Conservation (phyloP, 768 basidiomycete genomes). For the Naganishia kalamii region DNA sequence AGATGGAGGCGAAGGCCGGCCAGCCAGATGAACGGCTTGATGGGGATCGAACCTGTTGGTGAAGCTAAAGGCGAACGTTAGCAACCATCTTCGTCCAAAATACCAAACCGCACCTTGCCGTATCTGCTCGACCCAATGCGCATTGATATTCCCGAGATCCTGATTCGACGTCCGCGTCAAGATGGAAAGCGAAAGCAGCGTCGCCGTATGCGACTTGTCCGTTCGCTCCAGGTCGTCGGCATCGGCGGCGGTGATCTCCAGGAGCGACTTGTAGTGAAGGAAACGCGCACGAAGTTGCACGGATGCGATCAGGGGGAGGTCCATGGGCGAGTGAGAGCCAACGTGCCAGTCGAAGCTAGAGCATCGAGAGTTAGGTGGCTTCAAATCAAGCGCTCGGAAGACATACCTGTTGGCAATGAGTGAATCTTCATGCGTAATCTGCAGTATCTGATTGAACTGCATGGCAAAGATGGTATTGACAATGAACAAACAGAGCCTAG, state of each 20-base stretch:
- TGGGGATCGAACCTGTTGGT: constrained; percentile 3
- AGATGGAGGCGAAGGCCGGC: constrained; percentile 28
- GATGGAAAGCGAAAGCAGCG: constrained; percentile 23
- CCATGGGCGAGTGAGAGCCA: constrained; percentile 22
- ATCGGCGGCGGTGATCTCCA: constrained; percentile 23
- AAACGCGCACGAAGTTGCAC: constrained; percentile 29
- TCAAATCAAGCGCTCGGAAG: not conserved
- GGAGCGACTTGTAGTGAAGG: constrained; percentile 29
- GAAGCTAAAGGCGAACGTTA: constrained; percentile 3
- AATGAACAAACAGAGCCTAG: constrained; percentile 30
- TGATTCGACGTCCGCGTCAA: constrained; percentile 32
- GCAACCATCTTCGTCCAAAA: not conserved
- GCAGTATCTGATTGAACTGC: constrained; percentile 31
- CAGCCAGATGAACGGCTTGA: constrained; percentile 30
- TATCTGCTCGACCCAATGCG: constrained; percentile 30
- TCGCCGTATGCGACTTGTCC: constrained; percentile 13
- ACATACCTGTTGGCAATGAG: constrained; percentile 24
- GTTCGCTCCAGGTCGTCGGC: constrained; percentile 17
- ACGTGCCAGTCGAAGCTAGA: constrained; percentile 28
- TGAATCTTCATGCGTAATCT: constrained; percentile 29
- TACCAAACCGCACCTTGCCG: constrained; percentile 23
- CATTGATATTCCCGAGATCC: constrained; percentile 27
- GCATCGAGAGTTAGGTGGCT: not conserved
- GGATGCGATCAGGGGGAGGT: constrained; percentile 25
- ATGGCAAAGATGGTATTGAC: constrained; percentile 32